These are phyloP conservation scores for Penicillium nucicola DNA, from an alignment of 495 filamentous ascomycete species.

Conservation along the genomic window DNA sequence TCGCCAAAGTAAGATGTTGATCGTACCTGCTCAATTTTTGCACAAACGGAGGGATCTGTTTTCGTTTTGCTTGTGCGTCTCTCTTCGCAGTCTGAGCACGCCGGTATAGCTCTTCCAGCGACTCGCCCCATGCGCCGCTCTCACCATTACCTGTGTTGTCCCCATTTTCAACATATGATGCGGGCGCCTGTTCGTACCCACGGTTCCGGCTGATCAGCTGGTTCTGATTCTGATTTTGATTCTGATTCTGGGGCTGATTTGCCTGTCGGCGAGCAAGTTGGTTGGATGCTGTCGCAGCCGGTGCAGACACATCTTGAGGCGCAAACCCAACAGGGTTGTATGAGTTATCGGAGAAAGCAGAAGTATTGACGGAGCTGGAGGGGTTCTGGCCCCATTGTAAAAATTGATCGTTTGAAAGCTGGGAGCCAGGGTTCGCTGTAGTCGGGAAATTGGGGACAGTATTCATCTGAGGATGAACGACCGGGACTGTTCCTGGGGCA, in stretches of 20 bases:
- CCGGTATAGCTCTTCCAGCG: constrained; percentile 72
- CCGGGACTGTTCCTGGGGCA: constrained; percentile 65
- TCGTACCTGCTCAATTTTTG: constrained; percentile 94
- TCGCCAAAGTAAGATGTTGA: not conserved
- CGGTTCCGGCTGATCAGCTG: constrained; percentile 54
- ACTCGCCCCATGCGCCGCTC: constrained; percentile 60
- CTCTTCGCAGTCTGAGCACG: constrained; percentile 72
- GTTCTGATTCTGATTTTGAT: constrained; percentile 33
- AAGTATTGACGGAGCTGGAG: constrained; percentile 30
- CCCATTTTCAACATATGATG: constrained; percentile 46
- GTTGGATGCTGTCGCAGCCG: constrained; percentile 52
- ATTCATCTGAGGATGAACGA: constrained; percentile 46
- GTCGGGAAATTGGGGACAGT: constrained; percentile 30
- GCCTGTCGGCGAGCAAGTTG: constrained; percentile 60
- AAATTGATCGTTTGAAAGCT: constrained; percentile 53
- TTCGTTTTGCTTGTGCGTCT: constrained; percentile 80
- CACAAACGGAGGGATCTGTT: constrained; percentile 96
- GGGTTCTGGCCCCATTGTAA: constrained; percentile 51
- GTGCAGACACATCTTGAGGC: constrained; percentile 38
- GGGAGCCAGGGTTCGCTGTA: constrained; percentile 27
- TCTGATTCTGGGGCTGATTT: constrained; percentile 26
- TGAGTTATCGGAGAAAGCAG: constrained; percentile 32
- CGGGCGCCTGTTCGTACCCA: constrained; percentile 44
- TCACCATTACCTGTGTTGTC: constrained; percentile 24
- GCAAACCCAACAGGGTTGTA: constrained; percentile 39